phyloP scores from a whole-genome alignment of 768 basidiomycete genomes.

The Naematelia encephala region DNA sequence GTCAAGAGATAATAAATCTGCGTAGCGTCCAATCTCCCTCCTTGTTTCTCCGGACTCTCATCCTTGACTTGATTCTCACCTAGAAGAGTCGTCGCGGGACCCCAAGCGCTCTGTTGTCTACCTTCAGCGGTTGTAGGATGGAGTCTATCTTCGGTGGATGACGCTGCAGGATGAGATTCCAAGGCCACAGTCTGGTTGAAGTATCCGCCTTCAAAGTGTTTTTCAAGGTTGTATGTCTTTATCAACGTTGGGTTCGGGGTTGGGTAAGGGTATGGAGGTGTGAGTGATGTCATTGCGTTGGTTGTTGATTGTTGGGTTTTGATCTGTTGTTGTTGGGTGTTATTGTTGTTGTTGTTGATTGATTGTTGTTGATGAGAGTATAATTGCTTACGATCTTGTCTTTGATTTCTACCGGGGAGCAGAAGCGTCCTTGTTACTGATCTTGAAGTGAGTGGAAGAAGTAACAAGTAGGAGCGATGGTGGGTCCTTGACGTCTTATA shows the following conservation, averaged over 20 bases:
- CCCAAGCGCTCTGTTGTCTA: slow-evolving; percentile 13
- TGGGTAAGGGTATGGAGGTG: slow-evolving; percentile 29
- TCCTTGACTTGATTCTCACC: not conserved
- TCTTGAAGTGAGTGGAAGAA: too few species aligned
- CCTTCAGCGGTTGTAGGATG: slow-evolving; percentile 11
- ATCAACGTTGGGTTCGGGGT: slow-evolving; percentile 31
- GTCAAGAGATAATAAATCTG: slow-evolving; percentile 41
- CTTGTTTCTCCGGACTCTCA: not conserved
- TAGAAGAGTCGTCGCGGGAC: slow-evolving; percentile 14
- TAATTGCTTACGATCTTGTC: too few species aligned
- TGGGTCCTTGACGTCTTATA: too few species aligned
- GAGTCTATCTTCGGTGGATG: not conserved
- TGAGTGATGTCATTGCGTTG: slow-evolving; percentile 11
- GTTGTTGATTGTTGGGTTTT: too few species aligned
- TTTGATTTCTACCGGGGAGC: too few species aligned
- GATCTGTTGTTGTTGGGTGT: too few species aligned
- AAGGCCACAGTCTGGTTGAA: slow-evolving; percentile 36
- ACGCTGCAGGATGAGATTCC: slow-evolving; percentile 12
- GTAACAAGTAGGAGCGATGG: too few species aligned
- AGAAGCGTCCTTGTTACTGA: too few species aligned
- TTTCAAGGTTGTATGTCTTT: slow-evolving; percentile 41
- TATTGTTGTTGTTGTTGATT: too few species aligned
- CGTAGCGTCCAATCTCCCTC: slow-evolving; percentile 27
- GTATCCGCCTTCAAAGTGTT: slow-evolving; percentile 45
- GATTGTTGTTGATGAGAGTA: too few species aligned